Percentiles rank a stretch among this genome's conserved stretches.
phyloP scores from a whole-genome alignment of 2,329 filamentous ascomycete genomes.

The Botryotinia convoluta region DNA sequence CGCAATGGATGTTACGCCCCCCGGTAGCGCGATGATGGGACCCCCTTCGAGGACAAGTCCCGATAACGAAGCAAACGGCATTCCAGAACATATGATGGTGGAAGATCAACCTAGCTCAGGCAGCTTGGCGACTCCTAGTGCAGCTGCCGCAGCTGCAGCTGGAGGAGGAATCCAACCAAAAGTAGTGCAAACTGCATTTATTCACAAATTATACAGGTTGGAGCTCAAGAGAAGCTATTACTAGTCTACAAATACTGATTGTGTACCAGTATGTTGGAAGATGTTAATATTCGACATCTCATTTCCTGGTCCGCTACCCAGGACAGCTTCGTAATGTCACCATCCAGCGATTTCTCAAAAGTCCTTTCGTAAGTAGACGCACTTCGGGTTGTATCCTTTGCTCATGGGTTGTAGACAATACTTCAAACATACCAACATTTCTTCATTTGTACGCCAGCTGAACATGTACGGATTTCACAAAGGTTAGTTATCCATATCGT shows the following conservation, averaged over 20 bases:
- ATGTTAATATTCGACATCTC: slow-evolving; percentile 85
- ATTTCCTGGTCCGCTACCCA: slow-evolving; percentile 94
- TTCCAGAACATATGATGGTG: slow-evolving; percentile 34
- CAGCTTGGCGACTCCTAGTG: slow-evolving; percentile 36
- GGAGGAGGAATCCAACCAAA: slow-evolving; percentile 89
- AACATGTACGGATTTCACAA: slow-evolving; percentile 99
- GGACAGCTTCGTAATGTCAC: slow-evolving; percentile 99
- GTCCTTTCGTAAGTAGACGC: slow-evolving; percentile 77
- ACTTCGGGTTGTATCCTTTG: slow-evolving; percentile 10
- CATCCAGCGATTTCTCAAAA: slow-evolving; percentile 95
- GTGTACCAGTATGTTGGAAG: slow-evolving; percentile 82
- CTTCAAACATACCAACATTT: slow-evolving; percentile 99
- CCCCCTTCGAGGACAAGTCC: slow-evolving; percentile 38
- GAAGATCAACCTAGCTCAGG: slow-evolving; percentile 41
- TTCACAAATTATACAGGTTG: slow-evolving; percentile 98
- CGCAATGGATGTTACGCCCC: slow-evolving; percentile 60
- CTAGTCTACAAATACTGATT: slow-evolving; percentile 23
- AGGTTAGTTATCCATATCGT: slow-evolving; percentile 54
- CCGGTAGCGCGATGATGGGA: slow-evolving; percentile 43
- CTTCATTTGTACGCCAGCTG: slow-evolving; percentile 93
- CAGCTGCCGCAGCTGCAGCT: slow-evolving; percentile 53
- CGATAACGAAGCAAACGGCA: slow-evolving; percentile 38
- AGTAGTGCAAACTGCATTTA: slow-evolving; percentile 97
- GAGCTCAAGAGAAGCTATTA: slow-evolving; percentile 36
- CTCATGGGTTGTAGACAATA: slow-evolving; percentile 67